A percentile compares a stretch with the other conserved stretches of the same genome.
phyloP scores from a whole-genome alignment of 805 yeast genomes.

The Yarrowia osloensis region DNA sequence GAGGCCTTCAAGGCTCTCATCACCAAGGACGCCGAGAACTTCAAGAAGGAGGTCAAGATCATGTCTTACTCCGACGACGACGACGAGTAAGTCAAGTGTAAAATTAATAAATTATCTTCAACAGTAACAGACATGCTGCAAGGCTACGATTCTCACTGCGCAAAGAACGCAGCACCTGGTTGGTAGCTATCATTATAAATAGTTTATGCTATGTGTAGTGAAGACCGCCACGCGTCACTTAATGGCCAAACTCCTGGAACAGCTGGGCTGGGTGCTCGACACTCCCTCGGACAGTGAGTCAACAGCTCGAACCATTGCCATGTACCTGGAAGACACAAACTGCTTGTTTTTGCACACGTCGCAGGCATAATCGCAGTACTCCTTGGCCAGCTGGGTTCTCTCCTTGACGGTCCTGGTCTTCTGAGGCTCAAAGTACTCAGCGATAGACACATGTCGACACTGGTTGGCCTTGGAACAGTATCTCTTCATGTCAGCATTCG shows the following conservation, averaged over 20 bases:
- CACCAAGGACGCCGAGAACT: slow-evolving; percentile 43
- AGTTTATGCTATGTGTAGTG: background rate
- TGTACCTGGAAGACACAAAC: slow-evolving; percentile 19
- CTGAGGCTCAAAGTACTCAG: slow-evolving; percentile 35
- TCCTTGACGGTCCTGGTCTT: slow-evolving; percentile 12
- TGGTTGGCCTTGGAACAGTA: slow-evolving; percentile 31
- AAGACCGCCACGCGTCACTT: no score
- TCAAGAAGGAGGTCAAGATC: slow-evolving; percentile 33
- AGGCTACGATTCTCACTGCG: no score
- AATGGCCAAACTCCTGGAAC: slow-evolving; percentile 5
- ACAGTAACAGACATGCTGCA: background rate
- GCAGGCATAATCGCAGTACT: slow-evolving; percentile 35
- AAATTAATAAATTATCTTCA: slow-evolving; percentile 6
- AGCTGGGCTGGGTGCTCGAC: background rate
- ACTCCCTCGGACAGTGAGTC: slow-evolving; percentile 5
- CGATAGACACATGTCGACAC: slow-evolving; percentile 36
- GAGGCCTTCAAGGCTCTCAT: slow-evolving; percentile 53
- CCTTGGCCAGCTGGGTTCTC: background rate
- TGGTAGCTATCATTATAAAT: background rate
- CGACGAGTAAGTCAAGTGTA: background rate
- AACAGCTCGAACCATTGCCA: slow-evolving; percentile 2
- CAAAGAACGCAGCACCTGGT: no score
- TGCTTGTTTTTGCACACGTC: slow-evolving; percentile 34
- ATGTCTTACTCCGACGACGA: slow-evolving; percentile 33
- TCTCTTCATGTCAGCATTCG: slow-evolving; percentile 16